Evolutionary conservation across 371 early-diverging fungal species (phyloP), one percentile per base, ranked within the genome.

Genomic region (Saksenaea vasiformis): DNA sequence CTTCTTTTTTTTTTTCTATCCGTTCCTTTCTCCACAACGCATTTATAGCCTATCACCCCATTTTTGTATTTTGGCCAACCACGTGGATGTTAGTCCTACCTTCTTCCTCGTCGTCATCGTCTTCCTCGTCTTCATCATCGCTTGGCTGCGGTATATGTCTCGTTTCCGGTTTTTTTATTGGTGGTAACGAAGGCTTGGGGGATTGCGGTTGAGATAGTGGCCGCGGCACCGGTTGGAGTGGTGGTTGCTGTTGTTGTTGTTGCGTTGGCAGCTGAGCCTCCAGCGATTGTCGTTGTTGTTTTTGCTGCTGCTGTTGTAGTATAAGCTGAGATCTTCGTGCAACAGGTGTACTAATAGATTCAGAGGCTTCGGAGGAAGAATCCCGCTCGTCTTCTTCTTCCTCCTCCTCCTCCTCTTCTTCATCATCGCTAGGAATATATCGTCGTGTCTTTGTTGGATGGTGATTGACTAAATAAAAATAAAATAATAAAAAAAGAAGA

Each of bases 381-480:
- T 58, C 58, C 13, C 39, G 38, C 4, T 68, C 68, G 7, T 59
- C 55, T 1, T 64, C 59, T 0, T 58, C 55, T 0, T 64, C 60
- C 11, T 71, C 66, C 5, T 65, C 64, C 4, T 62, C 68, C 0
- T 64, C 67, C 5, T 73, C 70, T 0, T 63, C 64, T 60, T 75
- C 76, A 61, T 75, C 76, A 37, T 75, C 76, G 44, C 76, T 73
- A 8, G 74, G 74, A 37, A 67, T 59, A 58, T 58, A 65, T 26
- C 59, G 47, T 17, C 67, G 73, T 17, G 24, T 41, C 26, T 58
- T 27, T 57, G 62, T 11, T 0, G 31, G 56, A n/a, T 31, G 7
- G 31, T 31, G 31, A 7, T 55, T 55, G 56, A 55, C 56, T 28
- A 36, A 11, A 28, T 14, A 55, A 36, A 19, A n/a, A n/a, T n/a